Percentiles rank a stretch among this genome's conserved stretches.
Evolutionary conservation across 1,284 basidiomycete species (phyloP).

Genomic region (Golubevia pallescens): DNA sequence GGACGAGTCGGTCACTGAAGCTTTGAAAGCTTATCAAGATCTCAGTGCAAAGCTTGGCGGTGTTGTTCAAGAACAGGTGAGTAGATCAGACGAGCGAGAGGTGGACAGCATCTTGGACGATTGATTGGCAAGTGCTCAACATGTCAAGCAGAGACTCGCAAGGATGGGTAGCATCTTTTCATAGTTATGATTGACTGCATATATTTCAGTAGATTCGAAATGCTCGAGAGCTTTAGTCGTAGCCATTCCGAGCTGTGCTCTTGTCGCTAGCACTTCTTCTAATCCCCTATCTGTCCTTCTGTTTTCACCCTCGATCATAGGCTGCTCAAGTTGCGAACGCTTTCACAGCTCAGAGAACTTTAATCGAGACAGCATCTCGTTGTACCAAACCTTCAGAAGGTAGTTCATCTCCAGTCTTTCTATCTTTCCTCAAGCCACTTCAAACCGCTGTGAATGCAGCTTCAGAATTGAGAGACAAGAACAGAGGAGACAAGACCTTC

Average conservation of each 20-base stretch:
- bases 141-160: too few species aligned
- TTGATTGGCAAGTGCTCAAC: too few species aligned
- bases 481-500: slow-evolving; percentile 81
- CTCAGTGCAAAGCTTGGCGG: slow-evolving; percentile 39
- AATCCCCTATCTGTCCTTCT: neutral
- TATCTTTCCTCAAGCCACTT: slow-evolving; percentile 75
- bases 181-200: too few species aligned
- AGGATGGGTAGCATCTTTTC: too few species aligned
- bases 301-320: slow-evolving; percentile 55
- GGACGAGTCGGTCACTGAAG: slow-evolving; percentile 32
- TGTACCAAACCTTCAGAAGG: slow-evolving; percentile 76
- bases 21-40: slow-evolving; percentile 29
- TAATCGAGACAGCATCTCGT: slow-evolving; percentile 74
- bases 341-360: slow-evolving; percentile 74
- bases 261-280: neutral
- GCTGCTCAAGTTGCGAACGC: slow-evolving; percentile 75
- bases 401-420: slow-evolving; percentile 70
- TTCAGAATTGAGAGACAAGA: slow-evolving; percentile 80
- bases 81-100: slow-evolving; percentile 1
- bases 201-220: too few species aligned
- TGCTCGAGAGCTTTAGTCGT: too few species aligned
- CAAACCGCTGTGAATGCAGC: slow-evolving; percentile 78
- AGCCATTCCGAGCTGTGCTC: too few species aligned
- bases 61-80: slow-evolving; percentile 31
- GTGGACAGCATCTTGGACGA: too few species aligned